phyloP scores from a whole-genome alignment of 2,329 filamentous ascomycete genomes.

The Pseudopithomyces maydicus region DNA sequence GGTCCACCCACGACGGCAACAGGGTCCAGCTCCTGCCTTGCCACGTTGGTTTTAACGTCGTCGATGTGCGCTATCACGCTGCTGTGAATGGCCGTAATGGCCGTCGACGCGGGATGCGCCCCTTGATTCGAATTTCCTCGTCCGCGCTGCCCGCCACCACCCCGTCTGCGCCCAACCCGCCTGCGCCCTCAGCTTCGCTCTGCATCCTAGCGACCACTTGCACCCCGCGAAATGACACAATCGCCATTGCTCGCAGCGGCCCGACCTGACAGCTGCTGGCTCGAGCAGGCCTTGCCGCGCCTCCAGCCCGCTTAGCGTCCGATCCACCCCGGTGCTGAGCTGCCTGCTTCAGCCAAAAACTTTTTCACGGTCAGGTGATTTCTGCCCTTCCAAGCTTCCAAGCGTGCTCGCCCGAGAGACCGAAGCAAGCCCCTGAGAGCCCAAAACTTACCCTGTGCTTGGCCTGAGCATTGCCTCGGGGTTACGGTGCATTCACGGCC shows the following conservation, averaged over 20 bases:
- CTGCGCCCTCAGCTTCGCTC: background rate
- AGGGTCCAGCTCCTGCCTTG: conserved; percentile 16
- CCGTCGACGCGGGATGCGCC: background rate
- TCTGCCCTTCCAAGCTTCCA: background rate
- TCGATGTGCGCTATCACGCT: conserved; percentile 9
- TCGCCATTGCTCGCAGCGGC: conserved; percentile 7
- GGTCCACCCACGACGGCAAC: conserved; percentile 1
- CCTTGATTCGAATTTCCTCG: conserved; percentile 3
- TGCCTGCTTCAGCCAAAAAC: background rate
- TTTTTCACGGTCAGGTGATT: background rate
- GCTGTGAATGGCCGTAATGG: conserved; percentile 13
- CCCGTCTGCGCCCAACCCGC: conserved; percentile 20
- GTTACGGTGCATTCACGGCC: too few species aligned
- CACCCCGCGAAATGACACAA: conserved; percentile 28
- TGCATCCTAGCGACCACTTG: conserved; percentile 13
- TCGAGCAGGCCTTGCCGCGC: background rate
- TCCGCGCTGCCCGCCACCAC: conserved; percentile 20
- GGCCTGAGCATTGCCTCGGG: too few species aligned
- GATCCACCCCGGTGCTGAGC: background rate
- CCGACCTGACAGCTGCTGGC: background rate
- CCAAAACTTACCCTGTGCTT: too few species aligned
- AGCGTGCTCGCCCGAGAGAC: background rate
- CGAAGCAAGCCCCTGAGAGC: background rate
- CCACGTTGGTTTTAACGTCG: conserved; percentile 11
- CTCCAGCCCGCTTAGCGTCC: background rate